Conservation (phyloP, 192 early-diverging fungal genomes). For the Coemansia interrupta region DNA sequence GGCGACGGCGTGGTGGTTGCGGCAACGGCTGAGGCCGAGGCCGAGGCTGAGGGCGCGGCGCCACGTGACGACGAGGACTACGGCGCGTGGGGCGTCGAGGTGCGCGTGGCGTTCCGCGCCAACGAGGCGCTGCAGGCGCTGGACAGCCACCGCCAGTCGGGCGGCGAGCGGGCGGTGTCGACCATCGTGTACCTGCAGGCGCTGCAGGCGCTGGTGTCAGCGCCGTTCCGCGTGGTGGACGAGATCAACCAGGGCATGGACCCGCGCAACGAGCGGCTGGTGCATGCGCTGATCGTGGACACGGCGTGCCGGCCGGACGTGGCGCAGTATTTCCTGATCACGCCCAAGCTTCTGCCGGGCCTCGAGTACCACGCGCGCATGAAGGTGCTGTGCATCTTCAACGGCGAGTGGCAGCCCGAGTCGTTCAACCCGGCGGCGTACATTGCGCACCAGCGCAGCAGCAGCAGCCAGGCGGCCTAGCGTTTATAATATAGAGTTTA, state of each 20-base stretch:
- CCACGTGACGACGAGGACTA: slow-evolving; percentile 68
- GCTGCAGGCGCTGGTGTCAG: slow-evolving; percentile 75
- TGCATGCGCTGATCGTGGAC: slow-evolving; percentile 87
- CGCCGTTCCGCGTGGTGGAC: slow-evolving; percentile 97
- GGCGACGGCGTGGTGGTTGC: slow-evolving; percentile 26
- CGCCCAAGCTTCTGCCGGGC: slow-evolving; percentile 95
- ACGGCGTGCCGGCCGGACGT: slow-evolving; percentile 65
- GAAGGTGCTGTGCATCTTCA: slow-evolving; percentile 90
- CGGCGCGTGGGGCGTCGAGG: slow-evolving; percentile 91
- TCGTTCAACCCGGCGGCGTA: slow-evolving; percentile 44
- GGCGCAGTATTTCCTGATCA: slow-evolving; percentile 88
- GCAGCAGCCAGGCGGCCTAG: too few relatives aligned
- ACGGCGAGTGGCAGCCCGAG: slow-evolving; percentile 84
- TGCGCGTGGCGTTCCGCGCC: slow-evolving; percentile 89
- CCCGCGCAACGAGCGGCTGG: slow-evolving; percentile 89
- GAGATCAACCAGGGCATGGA: slow-evolving; percentile 99
- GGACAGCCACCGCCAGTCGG: slow-evolving; percentile 88
- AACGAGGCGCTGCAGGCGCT: slow-evolving; percentile 78
- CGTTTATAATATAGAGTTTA: too few relatives aligned
- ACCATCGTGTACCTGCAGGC: slow-evolving; percentile 96
- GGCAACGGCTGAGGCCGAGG: slow-evolving; percentile 13
- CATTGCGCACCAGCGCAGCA: slow-evolving; percentile 17
- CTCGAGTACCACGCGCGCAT: slow-evolving; percentile 87
- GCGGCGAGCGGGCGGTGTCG: slow-evolving; percentile 93
- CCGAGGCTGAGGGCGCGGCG: slow-evolving; percentile 60